These are phyloP conservation scores for Neonectria coccinea DNA, from an alignment of 2,329 filamentous ascomycete genomes.

Conservation along the genomic window DNA sequence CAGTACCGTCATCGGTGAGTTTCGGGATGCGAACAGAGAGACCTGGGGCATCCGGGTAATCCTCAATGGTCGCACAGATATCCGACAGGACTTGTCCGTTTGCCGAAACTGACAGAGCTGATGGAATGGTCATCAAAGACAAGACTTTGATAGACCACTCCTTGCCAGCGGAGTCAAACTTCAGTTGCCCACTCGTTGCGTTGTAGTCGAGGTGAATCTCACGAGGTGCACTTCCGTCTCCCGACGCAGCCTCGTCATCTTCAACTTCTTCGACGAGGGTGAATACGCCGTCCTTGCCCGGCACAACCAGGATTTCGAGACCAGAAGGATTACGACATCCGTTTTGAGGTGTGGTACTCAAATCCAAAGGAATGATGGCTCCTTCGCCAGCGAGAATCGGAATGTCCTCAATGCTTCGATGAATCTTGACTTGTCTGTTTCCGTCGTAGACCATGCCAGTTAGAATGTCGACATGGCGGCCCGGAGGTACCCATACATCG, in stretches of 20 bases:
- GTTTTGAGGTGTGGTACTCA: slow-evolving; percentile 54
- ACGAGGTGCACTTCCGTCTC: background rate
- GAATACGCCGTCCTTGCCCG: slow-evolving; percentile 61
- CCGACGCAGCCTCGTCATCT: slow-evolving; percentile 15
- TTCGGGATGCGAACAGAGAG: slow-evolving; percentile 29
- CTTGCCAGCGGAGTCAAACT: slow-evolving; percentile 13
- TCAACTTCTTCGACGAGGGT: slow-evolving; percentile 60
- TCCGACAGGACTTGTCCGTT: slow-evolving; percentile 1
- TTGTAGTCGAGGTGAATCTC: slow-evolving; percentile 10
- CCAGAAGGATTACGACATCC: slow-evolving; percentile 59
- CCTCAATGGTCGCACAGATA: slow-evolving; percentile 22
- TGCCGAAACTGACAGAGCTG: slow-evolving; percentile 11
- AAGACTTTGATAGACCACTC: slow-evolving; percentile 36
- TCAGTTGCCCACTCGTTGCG: slow-evolving; percentile 26
- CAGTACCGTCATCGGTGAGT: background rate
- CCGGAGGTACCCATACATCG: slow-evolving; percentile 68
- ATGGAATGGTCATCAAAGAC: slow-evolving; percentile 17
- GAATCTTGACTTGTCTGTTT: slow-evolving; percentile 62
- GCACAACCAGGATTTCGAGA: slow-evolving; percentile 62
- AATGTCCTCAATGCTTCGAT: slow-evolving; percentile 60
- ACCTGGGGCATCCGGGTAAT: slow-evolving; percentile 31
- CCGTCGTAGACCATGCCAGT: slow-evolving; percentile 69
- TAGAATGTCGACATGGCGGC: slow-evolving; percentile 68
- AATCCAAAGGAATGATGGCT: slow-evolving; percentile 68
- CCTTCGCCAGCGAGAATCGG: slow-evolving; percentile 69